Evolutionary conservation across 129 eudicot genomes (phyloP), one percentile per base, ranked within the genome.

Genomic region (Pulicaria dysenterica): DNA sequence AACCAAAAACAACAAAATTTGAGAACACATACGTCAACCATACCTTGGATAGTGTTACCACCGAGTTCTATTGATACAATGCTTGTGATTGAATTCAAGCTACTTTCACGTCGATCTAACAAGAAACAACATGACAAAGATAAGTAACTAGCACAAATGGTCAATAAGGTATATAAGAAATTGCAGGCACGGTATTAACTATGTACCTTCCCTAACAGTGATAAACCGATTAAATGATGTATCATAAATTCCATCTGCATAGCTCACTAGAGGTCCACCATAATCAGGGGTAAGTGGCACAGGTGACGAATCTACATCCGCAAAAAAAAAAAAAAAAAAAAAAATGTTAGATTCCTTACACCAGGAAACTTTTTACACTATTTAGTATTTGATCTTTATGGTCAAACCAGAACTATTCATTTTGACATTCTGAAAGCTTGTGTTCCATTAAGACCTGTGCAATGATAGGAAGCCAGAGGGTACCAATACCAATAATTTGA

Each of bases 221-320:
- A 95, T 81, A 64, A 73, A 95, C 46, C 96, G 94, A 57, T 79
- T 85, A 77, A 91, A 88, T 67, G 86, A 88, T 17, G 77, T 69
- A 74, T 86, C 96, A 81, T 83, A 88, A 75, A 88, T 91, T 73
- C 99, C 99, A 80, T 95, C 99, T 6, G 99, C 99, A 77, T 84
- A 94, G 81, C 89, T 84, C 66, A 86, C 95, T 38, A 71, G 51
- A 17, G 97, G 94, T 65, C 84, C 91, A 8, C 92, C 91, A 78
- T 90, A 94, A 73, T 94, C 89, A 8, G 94, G 99, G 34, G 97
- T 88, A 47, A 94, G 82, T 19, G 99, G 94, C 81, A 73, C 68
- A 10, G 97, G 91, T 68, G 76, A 79, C 54, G 88, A 73, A 82
- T 85, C 98, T 89, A 88, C 79, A 67, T 34, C 36, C 41, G 74